phyloP scores from a whole-genome alignment of 2,329 filamentous ascomycete genomes.

The Endothia cerciana region DNA sequence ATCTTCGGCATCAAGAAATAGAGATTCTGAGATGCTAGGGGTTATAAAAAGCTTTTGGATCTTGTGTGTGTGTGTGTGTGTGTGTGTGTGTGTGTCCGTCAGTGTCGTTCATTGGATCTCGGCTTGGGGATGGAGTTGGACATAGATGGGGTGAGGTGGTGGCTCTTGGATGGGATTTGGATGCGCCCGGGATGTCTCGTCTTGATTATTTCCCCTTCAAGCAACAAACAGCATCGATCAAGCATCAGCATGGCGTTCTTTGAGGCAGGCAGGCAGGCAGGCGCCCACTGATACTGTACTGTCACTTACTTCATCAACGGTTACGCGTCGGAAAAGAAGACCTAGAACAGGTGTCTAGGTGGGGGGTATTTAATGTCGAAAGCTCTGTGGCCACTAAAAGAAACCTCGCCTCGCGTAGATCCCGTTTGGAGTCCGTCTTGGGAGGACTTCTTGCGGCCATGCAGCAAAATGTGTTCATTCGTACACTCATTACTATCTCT shows the following conservation, averaged over 20 bases:
- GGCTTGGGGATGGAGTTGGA: neutral
- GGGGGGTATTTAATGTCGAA: neutral
- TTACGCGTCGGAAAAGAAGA: neutral
- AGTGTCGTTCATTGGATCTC: neutral
- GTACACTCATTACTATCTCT: slow-evolving; percentile 27
- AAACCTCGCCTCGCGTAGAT: neutral
- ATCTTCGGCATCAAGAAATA: slow-evolving; percentile 64
- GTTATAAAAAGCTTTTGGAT: neutral
- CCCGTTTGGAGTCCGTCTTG: neutral
- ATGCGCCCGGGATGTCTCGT: neutral
- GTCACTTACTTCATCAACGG: slow-evolving; percentile 3
- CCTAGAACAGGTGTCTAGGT: slow-evolving; percentile 5
- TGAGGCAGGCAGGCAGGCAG: neutral
- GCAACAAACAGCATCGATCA: slow-evolving; percentile 11
- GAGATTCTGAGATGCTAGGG: slow-evolving; percentile 6
- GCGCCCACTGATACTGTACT: neutral
- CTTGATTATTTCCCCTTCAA: neutral
- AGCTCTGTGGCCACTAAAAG: neutral
- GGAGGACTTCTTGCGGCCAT: neutral
- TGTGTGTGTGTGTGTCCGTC: neutral
- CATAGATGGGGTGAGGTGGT: neutral
- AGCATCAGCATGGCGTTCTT: slow-evolving; percentile 26
- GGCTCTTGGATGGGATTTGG: neutral
- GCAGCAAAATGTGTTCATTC: slow-evolving; percentile 14
- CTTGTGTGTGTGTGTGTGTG: too few relatives aligned